Conservation (phyloP, 768 basidiomycete genomes). For the Terana coerulea region DNA sequence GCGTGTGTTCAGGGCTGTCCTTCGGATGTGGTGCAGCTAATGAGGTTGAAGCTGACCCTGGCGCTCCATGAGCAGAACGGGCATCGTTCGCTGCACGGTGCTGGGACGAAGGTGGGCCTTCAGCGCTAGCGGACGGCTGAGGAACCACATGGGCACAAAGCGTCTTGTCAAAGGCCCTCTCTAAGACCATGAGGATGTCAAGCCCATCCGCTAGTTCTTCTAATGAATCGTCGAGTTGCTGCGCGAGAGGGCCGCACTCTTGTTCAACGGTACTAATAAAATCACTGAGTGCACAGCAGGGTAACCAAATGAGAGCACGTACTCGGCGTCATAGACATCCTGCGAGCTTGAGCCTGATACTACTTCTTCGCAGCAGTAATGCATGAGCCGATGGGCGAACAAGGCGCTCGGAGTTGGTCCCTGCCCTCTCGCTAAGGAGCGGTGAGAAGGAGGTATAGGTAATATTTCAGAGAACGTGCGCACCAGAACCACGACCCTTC, state of each 20-base stretch:
- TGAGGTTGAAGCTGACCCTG: too few species aligned
- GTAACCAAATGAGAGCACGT: neutral
- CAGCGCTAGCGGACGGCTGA: conserved; percentile 21
- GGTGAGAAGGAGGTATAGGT: conserved; percentile 3
- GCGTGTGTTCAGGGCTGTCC: too few species aligned
- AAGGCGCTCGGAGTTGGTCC: conserved; percentile 47
- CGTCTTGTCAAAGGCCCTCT: conserved; percentile 65
- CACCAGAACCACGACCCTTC: conserved; percentile 43
- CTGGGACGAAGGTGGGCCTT: conserved; percentile 18
- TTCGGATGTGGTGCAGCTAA: too few species aligned
- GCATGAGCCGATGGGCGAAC: conserved; percentile 81
- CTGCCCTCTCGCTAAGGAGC: conserved; percentile 13
- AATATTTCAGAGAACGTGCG: conserved; percentile 7
- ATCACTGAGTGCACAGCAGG: neutral
- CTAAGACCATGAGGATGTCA: conserved; percentile 64
- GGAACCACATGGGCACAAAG: conserved; percentile 51
- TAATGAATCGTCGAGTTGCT: conserved; percentile 40
- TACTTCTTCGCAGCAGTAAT: conserved; percentile 70
- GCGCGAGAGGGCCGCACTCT: conserved; percentile 6
- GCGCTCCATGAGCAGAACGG: too few species aligned
- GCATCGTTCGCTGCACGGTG: too few species aligned
- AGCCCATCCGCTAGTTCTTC: conserved; percentile 68
- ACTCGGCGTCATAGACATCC: conserved; percentile 1
- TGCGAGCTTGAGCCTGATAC: conserved; percentile 15
- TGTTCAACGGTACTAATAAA: conserved; percentile 4